A percentile compares a stretch with the other conserved stretches of the same genome.
These are phyloP conservation scores for Paramecium sexaurelia DNA, from an alignment of 73 alveolate genomes.

Conservation along the genomic window DNA sequence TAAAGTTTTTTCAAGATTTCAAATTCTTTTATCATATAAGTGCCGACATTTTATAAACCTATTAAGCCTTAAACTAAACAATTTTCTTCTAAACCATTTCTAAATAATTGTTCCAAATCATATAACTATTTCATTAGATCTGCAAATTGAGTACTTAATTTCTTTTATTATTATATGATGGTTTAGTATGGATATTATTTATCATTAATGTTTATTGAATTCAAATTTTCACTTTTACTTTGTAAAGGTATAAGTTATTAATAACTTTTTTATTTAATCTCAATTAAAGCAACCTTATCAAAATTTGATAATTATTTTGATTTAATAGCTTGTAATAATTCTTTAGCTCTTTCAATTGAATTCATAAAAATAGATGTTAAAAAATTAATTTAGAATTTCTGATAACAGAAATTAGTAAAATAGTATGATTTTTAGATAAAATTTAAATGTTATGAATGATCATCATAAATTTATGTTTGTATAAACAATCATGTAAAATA, in stretches of 20 bases:
- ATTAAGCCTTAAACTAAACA: neutral
- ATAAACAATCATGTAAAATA: neutral
- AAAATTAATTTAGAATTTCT: neutral
- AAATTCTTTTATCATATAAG: conserved; percentile 27
- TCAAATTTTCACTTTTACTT: neutral
- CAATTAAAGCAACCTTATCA: neutral
- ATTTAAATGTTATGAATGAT: too few relatives aligned
- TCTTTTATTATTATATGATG: neutral
- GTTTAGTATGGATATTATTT: neutral
- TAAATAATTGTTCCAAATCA: neutral
- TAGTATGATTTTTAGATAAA: too few relatives aligned
- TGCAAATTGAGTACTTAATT: neutral
- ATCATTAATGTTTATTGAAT: neutral
- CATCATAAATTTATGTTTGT: too few relatives aligned
- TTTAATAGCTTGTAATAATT: neutral
- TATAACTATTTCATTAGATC: neutral
- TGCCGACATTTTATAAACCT: conserved; percentile 5
- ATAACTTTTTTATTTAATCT: neutral
- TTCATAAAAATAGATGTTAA: neutral
- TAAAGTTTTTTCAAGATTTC: conserved; percentile 3
- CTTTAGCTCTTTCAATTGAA: neutral
- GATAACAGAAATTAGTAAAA: neutral
- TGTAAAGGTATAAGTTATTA: neutral
- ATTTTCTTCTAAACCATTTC: conserved; percentile 34
- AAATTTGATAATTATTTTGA: neutral